These are phyloP conservation scores for Rhododendron henanense DNA, from an alignment of 148 eudicot species.

Conservation along the genomic window DNA sequence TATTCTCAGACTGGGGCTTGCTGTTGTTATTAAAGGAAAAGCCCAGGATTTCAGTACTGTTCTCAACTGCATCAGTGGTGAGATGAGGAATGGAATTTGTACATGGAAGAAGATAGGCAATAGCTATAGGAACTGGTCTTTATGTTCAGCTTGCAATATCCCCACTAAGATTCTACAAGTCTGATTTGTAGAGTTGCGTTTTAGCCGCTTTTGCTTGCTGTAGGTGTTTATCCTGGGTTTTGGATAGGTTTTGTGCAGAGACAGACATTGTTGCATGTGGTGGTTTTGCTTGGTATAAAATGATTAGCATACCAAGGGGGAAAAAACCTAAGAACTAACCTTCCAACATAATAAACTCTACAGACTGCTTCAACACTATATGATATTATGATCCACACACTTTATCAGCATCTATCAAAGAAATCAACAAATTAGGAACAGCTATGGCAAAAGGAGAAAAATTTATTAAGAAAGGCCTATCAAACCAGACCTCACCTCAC, in stretches of 20 bases:
- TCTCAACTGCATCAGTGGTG: background rate
- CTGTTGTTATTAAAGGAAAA: no score
- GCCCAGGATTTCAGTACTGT: no score
- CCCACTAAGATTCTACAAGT: background rate
- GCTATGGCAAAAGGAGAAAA: background rate
- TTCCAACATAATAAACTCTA: background rate
- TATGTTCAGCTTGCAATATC: background rate
- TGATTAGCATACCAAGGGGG: no score
- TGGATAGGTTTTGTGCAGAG: no score
- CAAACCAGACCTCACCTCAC: background rate
- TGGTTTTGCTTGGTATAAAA: no score
- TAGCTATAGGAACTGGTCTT: background rate
- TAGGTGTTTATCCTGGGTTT: background rate
- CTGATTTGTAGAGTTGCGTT: background rate
- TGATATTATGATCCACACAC: conserved; percentile 38
- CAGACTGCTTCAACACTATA: conserved; percentile 44
- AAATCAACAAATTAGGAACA: background rate
- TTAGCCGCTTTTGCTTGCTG: no score
- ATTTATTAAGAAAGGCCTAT: conserved; percentile 26
- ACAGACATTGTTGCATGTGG: no score
- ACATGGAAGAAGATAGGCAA: background rate
- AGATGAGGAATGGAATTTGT: background rate
- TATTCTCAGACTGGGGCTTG: no score
- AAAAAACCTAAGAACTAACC: background rate
- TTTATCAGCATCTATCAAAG: conserved; percentile 36